phyloP scores from a whole-genome alignment of 768 basidiomycete species.

The Lyophyllum shimeji region DNA sequence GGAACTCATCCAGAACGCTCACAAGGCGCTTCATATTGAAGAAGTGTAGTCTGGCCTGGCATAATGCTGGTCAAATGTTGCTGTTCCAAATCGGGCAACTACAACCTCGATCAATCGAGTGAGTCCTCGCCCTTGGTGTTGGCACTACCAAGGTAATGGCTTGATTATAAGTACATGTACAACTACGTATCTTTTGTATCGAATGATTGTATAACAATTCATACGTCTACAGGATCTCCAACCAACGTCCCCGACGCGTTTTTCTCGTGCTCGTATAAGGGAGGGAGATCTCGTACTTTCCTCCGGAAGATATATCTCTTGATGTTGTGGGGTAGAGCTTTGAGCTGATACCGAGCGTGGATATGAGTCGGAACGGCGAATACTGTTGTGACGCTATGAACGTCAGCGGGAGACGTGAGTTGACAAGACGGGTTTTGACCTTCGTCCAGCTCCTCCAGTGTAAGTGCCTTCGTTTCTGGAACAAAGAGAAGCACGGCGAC shows the following conservation, averaged over 20 bases:
- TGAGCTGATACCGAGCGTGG: constrained; percentile 61
- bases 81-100: constrained; percentile 6
- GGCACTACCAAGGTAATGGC: constrained; percentile 48
- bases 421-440: no score
- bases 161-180: constrained; percentile 19
- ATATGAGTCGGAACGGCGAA: constrained; percentile 51
- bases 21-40: constrained; percentile 88
- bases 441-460: constrained; percentile 66
- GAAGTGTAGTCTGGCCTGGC: constrained; percentile 63
- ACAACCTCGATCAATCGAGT: not conserved
- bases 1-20: constrained; percentile 29
- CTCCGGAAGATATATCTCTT: constrained; percentile 58
- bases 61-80: constrained; percentile 29
- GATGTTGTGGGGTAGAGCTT: constrained; percentile 52
- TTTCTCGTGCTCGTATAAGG: constrained; percentile 47
- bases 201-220: not conserved
- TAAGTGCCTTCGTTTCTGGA: constrained; percentile 61
- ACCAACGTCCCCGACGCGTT: not conserved
- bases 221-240: constrained; percentile 5
- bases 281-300: constrained; percentile 42
- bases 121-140: constrained; percentile 58
- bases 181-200: not conserved
- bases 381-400: no score
- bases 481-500: constrained; percentile 58
- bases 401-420: no score